These are phyloP conservation scores for Fusarium sp. DNA, from an alignment of 2,329 filamentous ascomycete species.

Conservation along the genomic window DNA sequence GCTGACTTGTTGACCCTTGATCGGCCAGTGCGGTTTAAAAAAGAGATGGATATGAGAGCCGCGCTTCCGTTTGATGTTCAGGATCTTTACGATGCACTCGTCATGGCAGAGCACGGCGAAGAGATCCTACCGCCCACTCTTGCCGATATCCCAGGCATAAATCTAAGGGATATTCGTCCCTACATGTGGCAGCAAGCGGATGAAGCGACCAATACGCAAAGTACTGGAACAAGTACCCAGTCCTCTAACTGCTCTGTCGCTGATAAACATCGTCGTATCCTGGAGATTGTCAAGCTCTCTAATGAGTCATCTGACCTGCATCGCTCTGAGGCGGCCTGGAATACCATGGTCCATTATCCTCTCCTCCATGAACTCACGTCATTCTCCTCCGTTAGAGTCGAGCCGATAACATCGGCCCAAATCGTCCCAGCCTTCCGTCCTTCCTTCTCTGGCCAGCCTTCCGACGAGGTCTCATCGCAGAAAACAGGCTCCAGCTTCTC, in stretches of 20 bases:
- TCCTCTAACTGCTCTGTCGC: background rate
- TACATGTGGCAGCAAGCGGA: slow-evolving; percentile 8
- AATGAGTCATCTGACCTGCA: slow-evolving; percentile 1
- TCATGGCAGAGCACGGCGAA: background rate
- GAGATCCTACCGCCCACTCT: slow-evolving; percentile 3
- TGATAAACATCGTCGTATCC: slow-evolving; percentile 2
- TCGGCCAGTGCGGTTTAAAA: background rate
- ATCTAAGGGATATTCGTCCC: background rate
- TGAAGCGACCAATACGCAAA: background rate
- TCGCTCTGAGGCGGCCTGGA: slow-evolving; percentile 18
- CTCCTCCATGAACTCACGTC: background rate
- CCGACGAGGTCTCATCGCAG: background rate
- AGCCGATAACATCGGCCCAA: slow-evolving; percentile 15
- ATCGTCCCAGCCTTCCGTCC: slow-evolving; percentile 16
- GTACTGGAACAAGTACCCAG: background rate
- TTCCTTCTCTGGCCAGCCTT: background rate
- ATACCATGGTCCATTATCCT: slow-evolving; percentile 8
- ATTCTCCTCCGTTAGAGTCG: background rate
- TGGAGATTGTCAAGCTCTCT: background rate
- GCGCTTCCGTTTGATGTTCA: slow-evolving; percentile 9
- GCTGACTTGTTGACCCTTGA: background rate
- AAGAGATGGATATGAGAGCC: background rate
- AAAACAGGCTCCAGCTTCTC: background rate
- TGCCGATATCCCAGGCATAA: background rate
- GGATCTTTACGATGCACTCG: background rate